phyloP scores from a whole-genome alignment of 345 rosid genomes.

The Raphanus sativus region DNA sequence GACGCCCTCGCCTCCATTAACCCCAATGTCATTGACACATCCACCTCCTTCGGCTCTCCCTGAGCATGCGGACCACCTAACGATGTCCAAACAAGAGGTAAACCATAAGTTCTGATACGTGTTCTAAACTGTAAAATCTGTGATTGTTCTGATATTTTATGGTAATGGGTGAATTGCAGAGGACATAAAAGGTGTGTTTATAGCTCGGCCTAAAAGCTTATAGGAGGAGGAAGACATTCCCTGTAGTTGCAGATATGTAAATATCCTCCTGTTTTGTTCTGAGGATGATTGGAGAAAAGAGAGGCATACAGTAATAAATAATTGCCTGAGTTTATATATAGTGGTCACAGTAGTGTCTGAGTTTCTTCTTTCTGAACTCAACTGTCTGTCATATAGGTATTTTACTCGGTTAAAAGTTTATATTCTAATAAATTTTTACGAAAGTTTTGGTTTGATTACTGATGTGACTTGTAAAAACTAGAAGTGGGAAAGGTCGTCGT shows the following conservation, averaged over 20 bases:
- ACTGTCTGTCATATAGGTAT: not conserved
- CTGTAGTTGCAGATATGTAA: slow-evolving; percentile 33
- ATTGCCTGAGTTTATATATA: not conserved
- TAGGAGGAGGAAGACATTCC: slow-evolving; percentile 22
- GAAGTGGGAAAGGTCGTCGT: not conserved
- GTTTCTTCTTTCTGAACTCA: not conserved
- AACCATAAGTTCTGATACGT: not conserved
- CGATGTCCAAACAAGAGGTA: slow-evolving; percentile 47
- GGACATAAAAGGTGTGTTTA: slow-evolving; percentile 10
- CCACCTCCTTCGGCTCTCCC: slow-evolving; percentile 27
- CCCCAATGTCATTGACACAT: slow-evolving; percentile 55
- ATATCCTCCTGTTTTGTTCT: slow-evolving; percentile 28
- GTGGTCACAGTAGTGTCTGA: not conserved
- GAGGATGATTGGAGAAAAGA: not conserved
- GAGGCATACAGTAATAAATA: slow-evolving; percentile 24
- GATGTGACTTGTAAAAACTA: not conserved
- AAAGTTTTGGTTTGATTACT: not conserved
- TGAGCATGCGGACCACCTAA: slow-evolving; percentile 28
- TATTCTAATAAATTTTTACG: not conserved
- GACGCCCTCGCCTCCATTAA: slow-evolving; percentile 63
- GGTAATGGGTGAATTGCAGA: slow-evolving; percentile 26
- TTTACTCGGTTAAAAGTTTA: not conserved
- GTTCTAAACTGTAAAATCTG: not conserved
- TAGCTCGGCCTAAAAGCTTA: slow-evolving; percentile 22
- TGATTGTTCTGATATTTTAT: slow-evolving; percentile 9